Evolutionary conservation across 1,284 basidiomycete species (phyloP).

Genomic region (Agroathelia rolfsii): DNA sequence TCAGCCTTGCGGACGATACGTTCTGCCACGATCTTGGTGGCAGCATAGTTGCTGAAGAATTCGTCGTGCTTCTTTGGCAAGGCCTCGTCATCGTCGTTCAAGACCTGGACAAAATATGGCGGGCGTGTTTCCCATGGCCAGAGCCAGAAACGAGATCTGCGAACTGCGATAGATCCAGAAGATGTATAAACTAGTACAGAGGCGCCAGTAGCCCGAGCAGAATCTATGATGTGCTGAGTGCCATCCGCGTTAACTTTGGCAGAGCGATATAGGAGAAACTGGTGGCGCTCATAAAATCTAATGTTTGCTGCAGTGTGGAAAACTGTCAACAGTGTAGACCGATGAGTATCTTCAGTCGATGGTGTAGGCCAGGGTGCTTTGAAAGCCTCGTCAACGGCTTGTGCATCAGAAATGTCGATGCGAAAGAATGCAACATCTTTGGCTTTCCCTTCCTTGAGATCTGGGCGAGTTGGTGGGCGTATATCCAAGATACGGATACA

Average conservation of each 20-base stretch:
- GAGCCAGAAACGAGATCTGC: conserved; percentile 46
- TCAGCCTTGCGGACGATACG: conserved; percentile 45
- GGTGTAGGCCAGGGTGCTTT: conserved; percentile 45
- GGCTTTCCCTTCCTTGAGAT: conserved; percentile 38
- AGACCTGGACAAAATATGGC: conserved; percentile 40
- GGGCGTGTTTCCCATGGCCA: conserved; percentile 65
- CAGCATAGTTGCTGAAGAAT: conserved; percentile 67
- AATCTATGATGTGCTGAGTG: conserved; percentile 51
- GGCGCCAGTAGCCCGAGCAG: conserved; percentile 34
- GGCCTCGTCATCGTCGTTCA: conserved; percentile 43
- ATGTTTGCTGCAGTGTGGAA: conserved; percentile 70
- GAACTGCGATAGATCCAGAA: conserved; percentile 45
- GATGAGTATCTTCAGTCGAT: conserved; percentile 12
- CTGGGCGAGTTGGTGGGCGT: conserved; percentile 40
- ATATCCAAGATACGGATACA: conserved; percentile 62
- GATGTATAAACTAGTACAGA: conserved; percentile 52
- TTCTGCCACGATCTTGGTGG: conserved; percentile 47
- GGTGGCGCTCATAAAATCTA: conserved; percentile 60
- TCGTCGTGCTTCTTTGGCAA: conserved; percentile 39
- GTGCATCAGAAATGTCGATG: conserved; percentile 45
- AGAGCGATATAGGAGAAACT: conserved; percentile 40
- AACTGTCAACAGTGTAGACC: conserved; percentile 40
- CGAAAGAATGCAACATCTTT: conserved; percentile 44
- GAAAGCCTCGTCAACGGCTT: conserved; percentile 49
- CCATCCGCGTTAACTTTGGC: conserved; percentile 53